Evolutionary conservation across 2,329 filamentous ascomycete genomes (phyloP), one percentile per base, ranked within the genome.

Genomic region (Cadophora sp.): DNA sequence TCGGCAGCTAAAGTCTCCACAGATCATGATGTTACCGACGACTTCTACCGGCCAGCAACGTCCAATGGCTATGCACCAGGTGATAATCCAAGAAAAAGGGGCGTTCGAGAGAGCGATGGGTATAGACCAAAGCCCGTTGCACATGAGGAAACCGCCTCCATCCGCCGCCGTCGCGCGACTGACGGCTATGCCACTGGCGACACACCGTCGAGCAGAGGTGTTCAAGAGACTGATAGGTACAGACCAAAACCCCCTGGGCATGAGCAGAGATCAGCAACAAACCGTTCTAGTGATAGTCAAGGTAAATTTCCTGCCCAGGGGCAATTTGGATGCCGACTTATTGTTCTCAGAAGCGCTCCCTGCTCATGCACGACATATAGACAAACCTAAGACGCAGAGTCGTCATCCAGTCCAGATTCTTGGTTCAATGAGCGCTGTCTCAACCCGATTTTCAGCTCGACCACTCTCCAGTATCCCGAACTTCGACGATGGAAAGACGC

Each of bases 51-150:
- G 24, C 58, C 58, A 19, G 5, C 40, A 5, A 29, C 1, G 14
- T 61, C 58, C 24, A 27, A 46, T 61, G 40, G 40, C 14, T 61
- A 11, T 31, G 37, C 58, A 31, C 37, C 40, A 29, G 58, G 58
- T 48, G 16, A 48, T 9, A 61, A 46, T 46, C 58, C 58, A 16
- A 31, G 26, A 29, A 61, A 26, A 19, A 46, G 58, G 16, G 58
- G 58, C 12, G 58, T 61, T 22, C 58, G 16, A 29, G 26, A 48
- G 7, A 61, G 12, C 19, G 58, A 61, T 31, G n/a, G 40, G 24
- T 61, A 48, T 24, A 61, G 37, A 22, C 40, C 58, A 14, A 16
- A 24, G 43, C n/a, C n/a, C 5, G 4, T 12, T 22, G n/a, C 34
- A 7, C 11, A 3, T 34, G 31, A 26, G 12, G 5, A 24, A 7